These are phyloP conservation scores for Cordyceps militaris DNA, from an alignment of 2,329 filamentous ascomycete genomes.

Conservation along the genomic window DNA sequence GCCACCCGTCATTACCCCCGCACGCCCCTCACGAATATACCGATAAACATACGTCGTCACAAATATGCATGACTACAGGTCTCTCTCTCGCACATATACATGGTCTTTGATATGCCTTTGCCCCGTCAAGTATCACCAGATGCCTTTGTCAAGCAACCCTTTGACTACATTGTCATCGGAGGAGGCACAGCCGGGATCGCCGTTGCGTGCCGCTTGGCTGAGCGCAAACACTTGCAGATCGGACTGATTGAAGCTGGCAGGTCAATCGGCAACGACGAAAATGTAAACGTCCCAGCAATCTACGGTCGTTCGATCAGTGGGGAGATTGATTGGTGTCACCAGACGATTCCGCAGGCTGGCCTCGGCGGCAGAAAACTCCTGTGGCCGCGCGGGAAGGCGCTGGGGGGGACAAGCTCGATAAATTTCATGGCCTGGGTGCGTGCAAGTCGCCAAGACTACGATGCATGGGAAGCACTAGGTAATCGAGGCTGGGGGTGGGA, in stretches of 20 bases:
- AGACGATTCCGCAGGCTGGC: slow-evolving; percentile 31
- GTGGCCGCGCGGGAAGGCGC: slow-evolving; percentile 40
- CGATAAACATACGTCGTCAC: no score
- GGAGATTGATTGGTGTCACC: slow-evolving; percentile 34
- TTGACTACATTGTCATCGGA: slow-evolving; percentile 39
- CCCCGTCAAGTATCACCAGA: not conserved
- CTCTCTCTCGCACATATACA: not conserved
- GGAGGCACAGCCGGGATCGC: slow-evolving; percentile 49
- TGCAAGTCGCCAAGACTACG: slow-evolving; percentile 40
- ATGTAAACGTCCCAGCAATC: slow-evolving; percentile 32
- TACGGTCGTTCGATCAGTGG: slow-evolving; percentile 31
- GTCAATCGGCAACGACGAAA: slow-evolving; percentile 22
- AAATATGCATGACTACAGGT: no score
- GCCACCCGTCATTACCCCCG: no score
- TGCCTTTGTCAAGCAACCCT: slow-evolving; percentile 20
- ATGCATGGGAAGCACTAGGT: slow-evolving; percentile 51
- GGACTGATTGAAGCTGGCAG: slow-evolving; percentile 28
- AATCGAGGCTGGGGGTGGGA: slow-evolving; percentile 54
- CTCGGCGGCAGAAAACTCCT: slow-evolving; percentile 32
- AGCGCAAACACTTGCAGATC: slow-evolving; percentile 24
- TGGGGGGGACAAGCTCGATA: slow-evolving; percentile 57
- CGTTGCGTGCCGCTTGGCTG: slow-evolving; percentile 40
- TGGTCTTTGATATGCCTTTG: not conserved
- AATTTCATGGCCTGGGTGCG: slow-evolving; percentile 52
- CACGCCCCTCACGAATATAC: no score